Evolutionary conservation across 2,329 filamentous ascomycete species (phyloP).

Genomic region (Cladophialophora immunda): DNA sequence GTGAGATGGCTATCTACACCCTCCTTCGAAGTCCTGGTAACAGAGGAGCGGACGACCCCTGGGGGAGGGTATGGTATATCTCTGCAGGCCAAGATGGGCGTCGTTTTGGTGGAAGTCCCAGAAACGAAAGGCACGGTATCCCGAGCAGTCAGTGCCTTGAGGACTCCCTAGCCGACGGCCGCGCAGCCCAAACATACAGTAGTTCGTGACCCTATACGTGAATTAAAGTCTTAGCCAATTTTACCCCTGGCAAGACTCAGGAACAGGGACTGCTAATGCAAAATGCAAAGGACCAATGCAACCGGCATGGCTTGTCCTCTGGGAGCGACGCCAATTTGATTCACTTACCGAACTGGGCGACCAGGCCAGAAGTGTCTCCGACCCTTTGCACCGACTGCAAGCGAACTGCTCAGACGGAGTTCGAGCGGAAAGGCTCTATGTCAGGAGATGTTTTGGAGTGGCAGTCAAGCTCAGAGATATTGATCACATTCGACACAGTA

Average conservation of each 20-base stretch:
- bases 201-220: no score
- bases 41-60: not conserved
- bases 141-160: not conserved
- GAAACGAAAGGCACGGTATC: not conserved
- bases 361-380: not conserved
- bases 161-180: not conserved
- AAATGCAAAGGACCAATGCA: not conserved
- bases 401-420: not conserved
- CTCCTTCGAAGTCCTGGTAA: not conserved
- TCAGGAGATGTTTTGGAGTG: not conserved
- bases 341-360: not conserved
- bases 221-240: not conserved
- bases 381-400: not conserved
- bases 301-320: constrained; percentile 1
- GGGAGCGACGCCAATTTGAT: constrained; percentile 4
- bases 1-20: not conserved
- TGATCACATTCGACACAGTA: not conserved
- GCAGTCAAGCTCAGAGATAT: not conserved
- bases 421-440: not conserved
- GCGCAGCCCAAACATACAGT: not conserved
- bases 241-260: constrained; percentile 12
- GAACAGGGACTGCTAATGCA: constrained; percentile 16
- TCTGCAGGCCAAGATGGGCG: not conserved
- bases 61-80: constrained; percentile 7
- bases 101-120: not conserved